Evolutionary conservation across 1,284 basidiomycete species (phyloP), one percentile per base, ranked within the genome.

Genomic region (Papiliotrema flavescens): DNA sequence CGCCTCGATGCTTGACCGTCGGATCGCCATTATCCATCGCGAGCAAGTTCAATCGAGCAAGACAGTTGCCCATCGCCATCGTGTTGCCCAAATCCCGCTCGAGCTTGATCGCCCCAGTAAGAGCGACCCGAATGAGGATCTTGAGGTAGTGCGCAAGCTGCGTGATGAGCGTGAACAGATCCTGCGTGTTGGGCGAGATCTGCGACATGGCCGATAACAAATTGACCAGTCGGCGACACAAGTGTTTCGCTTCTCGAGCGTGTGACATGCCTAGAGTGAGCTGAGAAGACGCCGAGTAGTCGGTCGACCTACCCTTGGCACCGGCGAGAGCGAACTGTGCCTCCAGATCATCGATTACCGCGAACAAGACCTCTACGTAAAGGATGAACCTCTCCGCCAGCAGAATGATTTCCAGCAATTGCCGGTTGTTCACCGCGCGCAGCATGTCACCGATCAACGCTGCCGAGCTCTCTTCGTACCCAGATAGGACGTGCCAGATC

Each of bases 371-470:
- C 77, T 99, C 95, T 56, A 99, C 95, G 71, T 99, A 96, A 26
- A 98, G 79, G 61, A 98, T 97, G 71, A 99, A 99, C 79, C 90
- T 91, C 77, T 98, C 96, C 2, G 96, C 95, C 88, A 98, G 93
- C 60, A 91, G 83, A 66, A 99, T 94, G 53, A 95, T 95, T 67
- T 98, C 94, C 52, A 97, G 82, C 73, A 98, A 95, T 67, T 93
- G 87, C 15, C 92, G 90, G 67, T 89, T 94, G 81, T 92, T 96
- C 77, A 99, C 96, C 69, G 96, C 91, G 57, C 90, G 82, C 55
- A 98, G 81, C 95, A 99, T 99, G 73, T 98, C 95, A 23, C 92
- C 95, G 65, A 99, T 99, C 77, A 96, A 96, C 5, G 95, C 94
- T n/a, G 95, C 95, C 64, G 90, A 94, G 36, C 91, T 95, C 78